Percentiles rank a stretch among this genome's conserved stretches.
phyloP scores from a whole-genome alignment of 2,329 filamentous ascomycete species.

The Aureobasidium pullulans region DNA sequence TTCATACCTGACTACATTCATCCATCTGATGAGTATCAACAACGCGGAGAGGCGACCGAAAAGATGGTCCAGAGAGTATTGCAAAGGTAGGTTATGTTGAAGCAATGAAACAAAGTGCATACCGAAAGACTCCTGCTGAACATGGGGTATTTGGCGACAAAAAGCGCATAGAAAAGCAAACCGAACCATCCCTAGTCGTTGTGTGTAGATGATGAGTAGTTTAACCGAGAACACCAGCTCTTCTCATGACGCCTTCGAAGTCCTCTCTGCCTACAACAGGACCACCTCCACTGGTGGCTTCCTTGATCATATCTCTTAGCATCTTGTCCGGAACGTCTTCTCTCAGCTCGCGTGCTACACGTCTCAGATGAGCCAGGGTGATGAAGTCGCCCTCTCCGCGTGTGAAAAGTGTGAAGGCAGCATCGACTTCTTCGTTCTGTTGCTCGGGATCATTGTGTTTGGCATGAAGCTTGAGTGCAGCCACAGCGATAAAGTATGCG shows the following conservation, averaged over 20 bases:
- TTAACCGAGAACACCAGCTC: constrained; percentile 76
- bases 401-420: constrained; percentile 77
- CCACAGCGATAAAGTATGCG: constrained; percentile 76
- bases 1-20: no score
- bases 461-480: constrained; percentile 70
- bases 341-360: constrained; percentile 72
- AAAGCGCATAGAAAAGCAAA: not conserved
- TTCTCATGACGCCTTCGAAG: constrained; percentile 78
- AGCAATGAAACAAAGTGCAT: not conserved
- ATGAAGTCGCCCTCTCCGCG: constrained; percentile 57
- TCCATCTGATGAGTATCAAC: not conserved
- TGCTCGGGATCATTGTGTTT: constrained; percentile 37
- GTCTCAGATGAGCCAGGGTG: constrained; percentile 67
- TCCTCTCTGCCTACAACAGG: constrained; percentile 69
- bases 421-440: constrained; percentile 62
- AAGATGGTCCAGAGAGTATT: no score
- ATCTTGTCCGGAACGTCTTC: constrained; percentile 78
- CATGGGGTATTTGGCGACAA: constrained; percentile 4
- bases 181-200: not conserved
- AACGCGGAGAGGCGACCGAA: not conserved
- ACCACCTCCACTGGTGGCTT: constrained; percentile 69
- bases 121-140: not conserved
- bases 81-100: not conserved
- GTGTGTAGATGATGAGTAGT: no score
- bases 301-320: constrained; percentile 86